Evolutionary conservation across 2,329 filamentous ascomycete genomes (phyloP), one percentile per base, ranked within the genome.

Genomic region (Fusarium nisikadoi): DNA sequence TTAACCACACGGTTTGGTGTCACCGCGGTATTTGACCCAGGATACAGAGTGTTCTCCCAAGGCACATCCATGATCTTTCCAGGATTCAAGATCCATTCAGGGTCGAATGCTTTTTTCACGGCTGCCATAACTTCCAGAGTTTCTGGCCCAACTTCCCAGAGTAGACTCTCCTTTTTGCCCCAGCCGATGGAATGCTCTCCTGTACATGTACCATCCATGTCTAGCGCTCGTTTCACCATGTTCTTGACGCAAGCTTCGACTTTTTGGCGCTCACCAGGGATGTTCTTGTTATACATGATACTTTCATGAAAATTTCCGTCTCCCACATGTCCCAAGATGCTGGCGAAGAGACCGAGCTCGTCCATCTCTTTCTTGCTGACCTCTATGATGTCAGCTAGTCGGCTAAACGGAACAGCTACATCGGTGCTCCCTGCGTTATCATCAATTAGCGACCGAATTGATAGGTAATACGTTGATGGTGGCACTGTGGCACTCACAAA

Each of bases 241-340:
- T 94, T 92, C 79, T 95, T 91, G 50, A 98, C 94, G 71, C 93
- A 94, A 60, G 86, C 87, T 79, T 96, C 93, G 3, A 96, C 94
- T 73, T 92, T 93, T 45, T 87, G 91, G 62, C 88, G 88, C 81
- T 97, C 93, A 31, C 86, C 89, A 6, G 89, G 86, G 61, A 94
- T 86, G 29, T 85, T 87, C 31, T 88, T 88, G 81, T 96, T 90
- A 80, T 97, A 98, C 83, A 98, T 92, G 82, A 98, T 96, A 79
- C 92, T 93, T 79, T 95, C 92, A 80, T 98, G 95, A 84, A 98
- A 98, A 81, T 98, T 98, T 41, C 95, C 95, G 78, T 97, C 95
- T 17, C 95, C 95, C 62, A 98, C 92, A 78, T 98, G 95, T 6
- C 95, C 95, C 8, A 98, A 85, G 33, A 97, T 93, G 76, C 92